A percentile compares a stretch with the other conserved stretches of the same genome.
These are phyloP conservation scores for Anthostomella pinea DNA, from an alignment of 2,329 filamentous ascomycete genomes.

Conservation along the genomic window DNA sequence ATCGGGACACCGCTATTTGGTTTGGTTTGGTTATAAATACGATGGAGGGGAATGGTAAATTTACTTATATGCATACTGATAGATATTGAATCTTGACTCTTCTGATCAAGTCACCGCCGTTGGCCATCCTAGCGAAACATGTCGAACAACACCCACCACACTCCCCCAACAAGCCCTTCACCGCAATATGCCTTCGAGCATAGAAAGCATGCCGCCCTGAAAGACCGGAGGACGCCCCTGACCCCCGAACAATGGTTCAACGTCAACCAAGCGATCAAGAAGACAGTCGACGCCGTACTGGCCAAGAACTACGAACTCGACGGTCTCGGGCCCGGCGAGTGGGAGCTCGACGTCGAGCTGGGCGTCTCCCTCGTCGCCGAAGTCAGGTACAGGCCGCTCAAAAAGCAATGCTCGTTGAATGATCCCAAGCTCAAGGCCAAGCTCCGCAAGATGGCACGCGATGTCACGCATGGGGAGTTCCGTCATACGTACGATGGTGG, in stretches of 20 bases:
- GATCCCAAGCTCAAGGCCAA: slow-evolving; percentile 11
- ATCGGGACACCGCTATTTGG: no score
- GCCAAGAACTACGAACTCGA: slow-evolving; percentile 5
- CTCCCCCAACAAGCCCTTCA: no score
- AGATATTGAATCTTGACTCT: no score
- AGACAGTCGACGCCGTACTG: slow-evolving; percentile 15
- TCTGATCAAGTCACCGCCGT: no score
- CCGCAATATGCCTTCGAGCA: no score
- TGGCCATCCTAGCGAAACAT: no score
- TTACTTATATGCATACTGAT: no score
- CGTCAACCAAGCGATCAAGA: slow-evolving; percentile 17
- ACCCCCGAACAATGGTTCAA: slow-evolving; percentile 13
- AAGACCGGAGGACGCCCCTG: neutral
- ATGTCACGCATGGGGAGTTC: slow-evolving; percentile 13
- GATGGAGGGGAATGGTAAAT: no score
- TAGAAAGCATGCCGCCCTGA: slow-evolving; percentile 11
- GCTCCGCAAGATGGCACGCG: slow-evolving; percentile 10
- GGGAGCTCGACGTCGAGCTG: slow-evolving; percentile 15
- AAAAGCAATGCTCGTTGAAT: slow-evolving; percentile 9
- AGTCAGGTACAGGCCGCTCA: slow-evolving; percentile 11
- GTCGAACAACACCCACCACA: neutral
- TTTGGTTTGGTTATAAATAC: no score
- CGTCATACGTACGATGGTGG: slow-evolving; percentile 13
- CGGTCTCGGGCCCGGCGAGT: slow-evolving; percentile 10
- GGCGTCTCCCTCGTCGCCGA: slow-evolving; percentile 18